These are phyloP conservation scores for Heterobasidion annosum DNA, from an alignment of 1,284 basidiomycete species.

Conservation along the genomic window DNA sequence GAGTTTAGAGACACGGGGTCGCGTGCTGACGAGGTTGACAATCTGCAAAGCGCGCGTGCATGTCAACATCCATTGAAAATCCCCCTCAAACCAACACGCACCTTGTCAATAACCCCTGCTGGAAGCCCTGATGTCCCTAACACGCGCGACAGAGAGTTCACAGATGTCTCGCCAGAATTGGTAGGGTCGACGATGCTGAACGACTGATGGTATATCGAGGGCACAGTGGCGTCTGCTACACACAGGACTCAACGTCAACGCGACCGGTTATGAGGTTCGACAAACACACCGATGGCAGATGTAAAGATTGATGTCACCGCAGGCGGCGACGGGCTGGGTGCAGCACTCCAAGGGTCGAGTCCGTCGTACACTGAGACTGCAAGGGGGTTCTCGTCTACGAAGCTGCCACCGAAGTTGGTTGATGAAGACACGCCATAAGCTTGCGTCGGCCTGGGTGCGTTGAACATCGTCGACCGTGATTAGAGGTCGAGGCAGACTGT, in stretches of 20 bases:
- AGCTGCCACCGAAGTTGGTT: slow-evolving; percentile 57
- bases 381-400: slow-evolving; percentile 70
- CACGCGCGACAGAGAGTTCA: slow-evolving; percentile 73
- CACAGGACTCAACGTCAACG: neutral
- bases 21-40: slow-evolving; percentile 72
- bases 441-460: slow-evolving; percentile 63
- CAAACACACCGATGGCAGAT: slow-evolving; percentile 53
- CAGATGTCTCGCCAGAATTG: slow-evolving; percentile 66
- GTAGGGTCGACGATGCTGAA: slow-evolving; percentile 63
- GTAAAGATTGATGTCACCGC: slow-evolving; percentile 47
- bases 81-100: slow-evolving; percentile 17
- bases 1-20: slow-evolving; percentile 68
- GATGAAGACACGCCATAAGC: slow-evolving; percentile 49
- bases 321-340: slow-evolving; percentile 69
- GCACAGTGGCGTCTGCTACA: slow-evolving; percentile 70
- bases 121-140: slow-evolving; percentile 69
- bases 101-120: slow-evolving; percentile 75
- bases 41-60: slow-evolving; percentile 38
- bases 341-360: slow-evolving; percentile 82
- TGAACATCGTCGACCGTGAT: slow-evolving; percentile 51
- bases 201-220: slow-evolving; percentile 65
- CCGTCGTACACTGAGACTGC: slow-evolving; percentile 61
- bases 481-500: neutral
- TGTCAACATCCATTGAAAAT: neutral
- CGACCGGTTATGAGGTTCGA: slow-evolving; percentile 2